Conservation (phyloP, 1,139 yeast genomes). For the Pichia sp. region DNA sequence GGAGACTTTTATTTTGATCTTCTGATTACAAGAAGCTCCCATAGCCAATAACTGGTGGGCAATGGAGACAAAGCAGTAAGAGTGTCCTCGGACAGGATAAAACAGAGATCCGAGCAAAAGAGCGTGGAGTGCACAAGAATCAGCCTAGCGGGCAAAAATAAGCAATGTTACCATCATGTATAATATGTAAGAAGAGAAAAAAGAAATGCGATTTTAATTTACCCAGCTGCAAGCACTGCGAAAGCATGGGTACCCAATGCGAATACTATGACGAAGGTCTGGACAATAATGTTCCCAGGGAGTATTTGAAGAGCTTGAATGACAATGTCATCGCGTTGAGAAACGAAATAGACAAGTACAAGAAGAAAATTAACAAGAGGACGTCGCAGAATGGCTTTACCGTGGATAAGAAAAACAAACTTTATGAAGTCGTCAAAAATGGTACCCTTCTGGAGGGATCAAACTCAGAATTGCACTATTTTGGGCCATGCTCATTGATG, state of each 20-base stretch:
- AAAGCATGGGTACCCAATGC: conserved; percentile 20
- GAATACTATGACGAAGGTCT: conserved; percentile 23
- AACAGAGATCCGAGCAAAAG: neutral
- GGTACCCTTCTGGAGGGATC: conserved; percentile 18
- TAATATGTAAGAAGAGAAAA: conserved; percentile 20
- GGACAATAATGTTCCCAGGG: conserved; percentile 17
- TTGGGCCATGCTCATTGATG: conserved; percentile 20
- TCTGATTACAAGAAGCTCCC: too few species aligned
- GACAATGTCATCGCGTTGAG: conserved; percentile 18
- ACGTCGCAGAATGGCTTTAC: neutral
- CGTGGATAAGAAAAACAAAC: neutral
- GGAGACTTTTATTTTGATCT: too few species aligned
- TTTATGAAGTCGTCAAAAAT: conserved; percentile 12
- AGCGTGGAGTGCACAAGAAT: neutral
- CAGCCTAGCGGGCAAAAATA: neutral
- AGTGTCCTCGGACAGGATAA: neutral
- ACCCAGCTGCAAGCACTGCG: conserved; percentile 22
- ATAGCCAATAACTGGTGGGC: too few species aligned
- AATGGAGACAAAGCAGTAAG: neutral
- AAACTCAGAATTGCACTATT: conserved; percentile 13
- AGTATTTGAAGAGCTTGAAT: conserved; percentile 18
- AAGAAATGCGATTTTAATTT: conserved; percentile 22
- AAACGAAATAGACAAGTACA: conserved; percentile 17
- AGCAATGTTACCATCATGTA: conserved; percentile 20
- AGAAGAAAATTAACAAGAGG: conserved; percentile 16